Evolutionary conservation across 1,284 basidiomycete genomes (phyloP), one percentile per base, ranked within the genome.

Genomic region (Irpex sp.): DNA sequence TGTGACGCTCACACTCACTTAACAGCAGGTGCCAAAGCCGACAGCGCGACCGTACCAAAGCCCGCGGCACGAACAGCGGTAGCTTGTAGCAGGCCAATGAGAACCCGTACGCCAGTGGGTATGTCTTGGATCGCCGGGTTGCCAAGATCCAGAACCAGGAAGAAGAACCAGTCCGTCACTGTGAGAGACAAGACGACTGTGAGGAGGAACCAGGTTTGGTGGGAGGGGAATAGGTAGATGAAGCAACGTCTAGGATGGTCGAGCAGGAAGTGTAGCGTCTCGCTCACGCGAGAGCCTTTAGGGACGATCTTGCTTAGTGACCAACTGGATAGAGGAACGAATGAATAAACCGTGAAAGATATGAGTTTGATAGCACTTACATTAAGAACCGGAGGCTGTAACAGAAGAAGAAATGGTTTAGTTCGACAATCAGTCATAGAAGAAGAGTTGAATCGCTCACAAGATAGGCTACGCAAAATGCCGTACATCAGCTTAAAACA

Each of bases 161-260:
- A 97, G 70, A 86, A 91, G 65, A 96, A 84, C 91, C 94, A 98
- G 79, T 88, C 55, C 80, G 85, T 61, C 81, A 74, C 4, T 70
- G 88, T 94, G 38, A 98, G 79, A 3, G 80, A 71, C 7, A 91
- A 51, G 0, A 92, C 74, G 52, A 97, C 69, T 1, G 85, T 83
- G 0, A 94, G 67, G 13, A 98, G 84, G 70, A 96, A 94, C 94
- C 95, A 97, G 1, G 96, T 98, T 73, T 98, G 96, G 68, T 95
- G 93, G 0, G 94, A 90, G 0, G 97, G 97, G 71, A 99, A 98
- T 5, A 99, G 85, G 74, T 97, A 96, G 51, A 97, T 88, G 73
- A 94, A 98, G 78, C 97, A 95, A 67, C 96, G 86, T 26, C 96
- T 86, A n/a, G 97, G 97, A 72, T 98, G 97, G 72, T 98, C 96